A percentile compares a stretch with the other conserved stretches of the same genome.
These are phyloP conservation scores for Xylaria sp. DNA, from an alignment of 2,329 filamentous ascomycete species.

Conservation along the genomic window DNA sequence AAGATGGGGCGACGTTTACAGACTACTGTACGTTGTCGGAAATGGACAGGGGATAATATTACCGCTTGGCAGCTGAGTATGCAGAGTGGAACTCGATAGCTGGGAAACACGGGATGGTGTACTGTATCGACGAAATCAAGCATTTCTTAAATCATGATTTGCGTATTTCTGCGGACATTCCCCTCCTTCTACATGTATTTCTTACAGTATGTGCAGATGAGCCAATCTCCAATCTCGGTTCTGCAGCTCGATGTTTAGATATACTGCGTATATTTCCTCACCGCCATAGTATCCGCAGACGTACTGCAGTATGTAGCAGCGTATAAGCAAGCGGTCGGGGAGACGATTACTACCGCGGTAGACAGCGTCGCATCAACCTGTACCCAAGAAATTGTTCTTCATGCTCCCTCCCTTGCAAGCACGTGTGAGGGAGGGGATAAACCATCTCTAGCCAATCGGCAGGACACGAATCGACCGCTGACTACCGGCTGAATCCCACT, in stretches of 20 bases:
- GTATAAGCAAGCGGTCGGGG: not conserved
- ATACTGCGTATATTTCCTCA: not conserved
- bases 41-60: not conserved
- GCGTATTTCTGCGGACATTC: not conserved
- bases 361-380: conserved; percentile 11
- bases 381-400: not conserved
- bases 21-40: not conserved
- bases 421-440: conserved; percentile 11
- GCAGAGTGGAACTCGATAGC: not conserved
- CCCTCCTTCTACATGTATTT: not conserved
- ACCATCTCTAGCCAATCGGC: conserved; percentile 13
- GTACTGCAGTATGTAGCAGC: not conserved
- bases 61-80: not conserved
- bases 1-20: not conserved
- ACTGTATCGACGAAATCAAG: not conserved
- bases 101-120: not conserved
- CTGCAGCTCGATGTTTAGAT: not conserved
- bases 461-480: conserved; percentile 6
- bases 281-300: conserved; percentile 13
- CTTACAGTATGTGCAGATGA: not conserved
- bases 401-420: not conserved
- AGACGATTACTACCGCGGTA: too few relatives aligned
- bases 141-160: not conserved
- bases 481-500: not conserved
- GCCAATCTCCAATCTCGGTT: not conserved